phyloP scores from a whole-genome alignment of 1,284 basidiomycete genomes.

The Athelia sp. region DNA sequence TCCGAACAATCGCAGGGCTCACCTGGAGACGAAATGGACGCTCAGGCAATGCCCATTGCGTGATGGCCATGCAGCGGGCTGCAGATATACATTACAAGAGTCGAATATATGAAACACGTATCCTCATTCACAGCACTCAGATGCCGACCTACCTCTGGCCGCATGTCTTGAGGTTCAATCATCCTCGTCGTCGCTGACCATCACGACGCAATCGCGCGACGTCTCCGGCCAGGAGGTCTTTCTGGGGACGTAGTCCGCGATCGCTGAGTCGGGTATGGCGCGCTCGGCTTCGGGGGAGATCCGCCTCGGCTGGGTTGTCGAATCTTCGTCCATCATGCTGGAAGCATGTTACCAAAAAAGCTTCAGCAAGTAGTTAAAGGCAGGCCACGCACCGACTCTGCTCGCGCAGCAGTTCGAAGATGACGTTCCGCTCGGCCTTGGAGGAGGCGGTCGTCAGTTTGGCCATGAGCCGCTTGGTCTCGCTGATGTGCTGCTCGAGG shows the following conservation, averaged over 20 bases:
- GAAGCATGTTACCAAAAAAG: neutral
- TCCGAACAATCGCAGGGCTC: too few relatives aligned
- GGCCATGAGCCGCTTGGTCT: slow-evolving; percentile 64
- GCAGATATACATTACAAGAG: too few relatives aligned
- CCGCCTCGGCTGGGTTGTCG: neutral
- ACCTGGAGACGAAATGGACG: too few relatives aligned
- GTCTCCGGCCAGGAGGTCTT: neutral
- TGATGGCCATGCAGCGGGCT: too few relatives aligned
- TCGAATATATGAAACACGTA: too few relatives aligned
- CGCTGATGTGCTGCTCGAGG: slow-evolving; percentile 61
- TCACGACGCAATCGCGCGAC: neutral
- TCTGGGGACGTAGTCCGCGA: neutral
- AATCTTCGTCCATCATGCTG: neutral
- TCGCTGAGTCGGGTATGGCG: neutral
- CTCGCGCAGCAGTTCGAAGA: slow-evolving; percentile 48
- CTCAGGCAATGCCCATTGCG: too few relatives aligned
- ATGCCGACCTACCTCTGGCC: too few relatives aligned
- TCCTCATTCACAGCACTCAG: too few relatives aligned
- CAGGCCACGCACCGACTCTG: neutral
- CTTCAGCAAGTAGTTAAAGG: neutral
- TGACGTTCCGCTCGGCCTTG: slow-evolving; percentile 58
- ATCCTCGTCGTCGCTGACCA: neutral
- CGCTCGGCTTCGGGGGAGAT: neutral
- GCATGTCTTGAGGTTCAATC: neutral
- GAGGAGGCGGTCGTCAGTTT: slow-evolving; percentile 47